Percentiles rank a stretch among this genome's conserved stretches.
These are phyloP conservation scores for Pichiaceae sp. DNA, from an alignment of 1,139 yeast genomes.

Conservation along the genomic window DNA sequence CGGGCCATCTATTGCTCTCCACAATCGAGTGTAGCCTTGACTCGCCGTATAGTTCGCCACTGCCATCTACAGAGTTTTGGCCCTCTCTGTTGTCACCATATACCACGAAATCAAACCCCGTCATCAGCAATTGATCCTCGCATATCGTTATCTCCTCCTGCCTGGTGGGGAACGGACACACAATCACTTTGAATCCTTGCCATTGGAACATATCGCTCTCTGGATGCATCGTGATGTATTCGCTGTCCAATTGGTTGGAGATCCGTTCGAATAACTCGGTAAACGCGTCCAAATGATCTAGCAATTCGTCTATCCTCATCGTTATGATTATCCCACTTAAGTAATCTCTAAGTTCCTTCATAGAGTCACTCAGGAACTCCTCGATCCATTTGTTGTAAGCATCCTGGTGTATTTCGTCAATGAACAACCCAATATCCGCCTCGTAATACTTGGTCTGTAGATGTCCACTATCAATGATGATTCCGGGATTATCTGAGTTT, in stretches of 20 bases:
- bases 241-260: slow-evolving; percentile 15
- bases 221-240: slow-evolving; percentile 7
- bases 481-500: slow-evolving; percentile 23
- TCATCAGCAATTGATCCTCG: slow-evolving; percentile 14
- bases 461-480: slow-evolving; percentile 22
- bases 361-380: slow-evolving; percentile 27
- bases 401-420: slow-evolving; percentile 30
- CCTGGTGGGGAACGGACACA: slow-evolving; percentile 1
- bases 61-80: no score
- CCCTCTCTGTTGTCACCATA: slow-evolving; percentile 11
- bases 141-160: slow-evolving; percentile 6
- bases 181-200: slow-evolving; percentile 21
- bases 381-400: slow-evolving; percentile 25
- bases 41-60: slow-evolving; percentile 15
- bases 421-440: slow-evolving; percentile 30
- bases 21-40: slow-evolving; percentile 24
- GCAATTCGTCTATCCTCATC: slow-evolving; percentile 14
- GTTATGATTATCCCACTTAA: slow-evolving; percentile 31
- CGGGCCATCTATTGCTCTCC: slow-evolving; percentile 26
- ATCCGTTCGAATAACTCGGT: slow-evolving; percentile 7
- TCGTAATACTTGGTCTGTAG: slow-evolving; percentile 30
- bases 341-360: slow-evolving; percentile 31
- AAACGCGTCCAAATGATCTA: slow-evolving; percentile 2
- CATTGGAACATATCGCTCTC: slow-evolving; percentile 16
- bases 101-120: slow-evolving; percentile 25